Percentiles rank a stretch among this genome's conserved stretches.
These are phyloP conservation scores for Ganoderma multipileum DNA, from an alignment of 1,284 basidiomycete species.

Conservation along the genomic window DNA sequence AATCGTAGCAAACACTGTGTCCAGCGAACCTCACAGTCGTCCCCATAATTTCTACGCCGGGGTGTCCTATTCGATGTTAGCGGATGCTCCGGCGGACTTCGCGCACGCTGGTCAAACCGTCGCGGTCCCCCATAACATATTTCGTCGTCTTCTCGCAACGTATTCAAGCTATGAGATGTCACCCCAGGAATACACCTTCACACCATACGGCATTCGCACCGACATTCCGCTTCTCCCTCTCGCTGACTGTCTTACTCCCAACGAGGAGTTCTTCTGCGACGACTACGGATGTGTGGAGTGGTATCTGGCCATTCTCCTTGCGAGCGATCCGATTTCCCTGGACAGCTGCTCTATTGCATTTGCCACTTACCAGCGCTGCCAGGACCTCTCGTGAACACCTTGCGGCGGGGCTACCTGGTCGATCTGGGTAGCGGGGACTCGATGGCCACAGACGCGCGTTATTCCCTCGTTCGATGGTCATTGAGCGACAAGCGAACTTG, in stretches of 20 bases:
- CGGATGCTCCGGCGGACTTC: background rate
- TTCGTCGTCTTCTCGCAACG: background rate
- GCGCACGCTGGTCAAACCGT: background rate
- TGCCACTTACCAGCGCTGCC: background rate
- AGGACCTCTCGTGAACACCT: background rate
- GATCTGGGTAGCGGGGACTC: no score
- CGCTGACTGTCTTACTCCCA: background rate
- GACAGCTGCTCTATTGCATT: background rate
- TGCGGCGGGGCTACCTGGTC: background rate
- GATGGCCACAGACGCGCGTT: background rate
- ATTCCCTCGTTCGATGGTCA: background rate
- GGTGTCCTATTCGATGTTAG: background rate
- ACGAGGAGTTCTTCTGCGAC: background rate
- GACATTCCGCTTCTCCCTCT: background rate
- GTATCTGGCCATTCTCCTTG: background rate
- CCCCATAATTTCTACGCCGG: background rate
- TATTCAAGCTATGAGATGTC: background rate
- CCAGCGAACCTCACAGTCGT: no score
- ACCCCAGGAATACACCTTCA: background rate
- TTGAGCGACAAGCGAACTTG: no score
- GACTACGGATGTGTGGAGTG: no score
- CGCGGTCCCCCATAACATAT: background rate
- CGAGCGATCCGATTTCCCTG: background rate
- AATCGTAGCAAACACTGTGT: no score
- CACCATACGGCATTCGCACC: background rate